These are phyloP conservation scores for Malbranchea zuffiana DNA, from an alignment of 2,329 filamentous ascomycete genomes.

Conservation along the genomic window DNA sequence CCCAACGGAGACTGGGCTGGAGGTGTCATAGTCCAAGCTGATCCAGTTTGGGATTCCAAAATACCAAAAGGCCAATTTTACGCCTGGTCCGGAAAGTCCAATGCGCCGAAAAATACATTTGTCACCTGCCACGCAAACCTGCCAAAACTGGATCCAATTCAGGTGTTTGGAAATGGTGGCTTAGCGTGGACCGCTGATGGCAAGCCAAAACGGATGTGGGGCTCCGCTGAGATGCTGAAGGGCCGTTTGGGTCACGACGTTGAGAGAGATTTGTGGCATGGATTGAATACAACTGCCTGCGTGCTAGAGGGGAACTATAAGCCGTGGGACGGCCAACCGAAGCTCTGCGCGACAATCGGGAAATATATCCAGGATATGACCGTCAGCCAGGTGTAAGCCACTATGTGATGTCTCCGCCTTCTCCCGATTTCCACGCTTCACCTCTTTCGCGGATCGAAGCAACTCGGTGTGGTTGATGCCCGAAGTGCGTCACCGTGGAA, in stretches of 20 bases:
- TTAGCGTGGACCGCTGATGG: conserved; percentile 30
- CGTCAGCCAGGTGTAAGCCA: too few relatives aligned
- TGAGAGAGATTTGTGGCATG: conserved; percentile 32
- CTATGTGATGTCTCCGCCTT: not conserved
- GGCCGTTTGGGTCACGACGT: conserved; percentile 30
- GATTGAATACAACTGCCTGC: conserved; percentile 32
- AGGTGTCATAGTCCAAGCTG: conserved; percentile 18
- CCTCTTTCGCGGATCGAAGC: too few relatives aligned
- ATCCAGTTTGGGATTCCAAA: conserved; percentile 29
- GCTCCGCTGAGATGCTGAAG: conserved; percentile 24
- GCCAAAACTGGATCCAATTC: conserved; percentile 33
- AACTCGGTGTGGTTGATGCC: too few relatives aligned
- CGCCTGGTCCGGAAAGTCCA: conserved; percentile 15
- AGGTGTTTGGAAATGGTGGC: conserved; percentile 30
- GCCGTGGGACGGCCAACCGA: conserved; percentile 14
- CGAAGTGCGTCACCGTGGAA: too few relatives aligned
- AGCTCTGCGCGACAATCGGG: conserved; percentile 14
- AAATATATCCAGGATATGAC: conserved; percentile 15
- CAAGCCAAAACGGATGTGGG: conserved; percentile 29
- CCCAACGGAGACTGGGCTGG: conserved; percentile 12
- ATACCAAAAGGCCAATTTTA: conserved; percentile 15
- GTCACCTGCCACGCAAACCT: conserved; percentile 30
- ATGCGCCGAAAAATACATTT: conserved; percentile 23
- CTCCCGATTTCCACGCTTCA: too few relatives aligned
- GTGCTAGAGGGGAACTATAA: conserved; percentile 21